A percentile compares a stretch with the other conserved stretches of the same genome.
These are phyloP conservation scores for Clonostachys rhizophaga DNA, from an alignment of 2,329 filamentous ascomycete genomes.

Conservation along the genomic window DNA sequence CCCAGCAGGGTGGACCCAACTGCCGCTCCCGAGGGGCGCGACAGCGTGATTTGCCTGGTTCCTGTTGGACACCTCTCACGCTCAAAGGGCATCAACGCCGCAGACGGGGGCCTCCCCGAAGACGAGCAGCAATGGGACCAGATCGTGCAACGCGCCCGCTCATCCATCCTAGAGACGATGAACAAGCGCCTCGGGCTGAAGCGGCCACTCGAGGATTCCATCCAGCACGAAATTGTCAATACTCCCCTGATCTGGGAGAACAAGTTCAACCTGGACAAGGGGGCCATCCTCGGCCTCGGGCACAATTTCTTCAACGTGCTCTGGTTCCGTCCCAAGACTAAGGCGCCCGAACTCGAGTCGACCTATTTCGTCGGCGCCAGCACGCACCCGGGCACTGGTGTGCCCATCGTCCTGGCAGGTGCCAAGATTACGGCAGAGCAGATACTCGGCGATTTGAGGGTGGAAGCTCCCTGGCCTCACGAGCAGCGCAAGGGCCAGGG, in stretches of 20 bases:
- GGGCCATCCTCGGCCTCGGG: constrained; percentile 66
- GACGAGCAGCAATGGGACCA: constrained; percentile 53
- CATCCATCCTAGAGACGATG: constrained; percentile 57
- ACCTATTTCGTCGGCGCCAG: constrained; percentile 72
- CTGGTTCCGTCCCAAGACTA: constrained; percentile 58
- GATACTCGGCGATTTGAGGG: constrained; percentile 25
- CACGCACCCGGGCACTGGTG: constrained; percentile 72
- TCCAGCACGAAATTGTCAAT: constrained; percentile 60
- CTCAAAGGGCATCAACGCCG: constrained; percentile 24
- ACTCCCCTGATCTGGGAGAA: constrained; percentile 60
- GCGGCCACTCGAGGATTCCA: constrained; percentile 26
- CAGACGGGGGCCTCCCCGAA: constrained; percentile 7
- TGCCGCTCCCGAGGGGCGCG: constrained; percentile 61
- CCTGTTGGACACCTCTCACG: constrained; percentile 64
- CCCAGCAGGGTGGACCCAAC: constrained; percentile 64
- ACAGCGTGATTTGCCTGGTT: constrained; percentile 65
- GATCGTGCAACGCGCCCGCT: constrained; percentile 54
- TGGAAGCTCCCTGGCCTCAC: constrained; percentile 7
- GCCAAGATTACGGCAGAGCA: constrained; percentile 52
- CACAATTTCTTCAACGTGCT: constrained; percentile 74
- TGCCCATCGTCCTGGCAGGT: constrained; percentile 68
- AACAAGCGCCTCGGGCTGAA: constrained; percentile 52
- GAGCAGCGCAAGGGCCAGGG: constrained; percentile 1
- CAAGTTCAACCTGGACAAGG: constrained; percentile 70
- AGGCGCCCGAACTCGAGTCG: constrained; percentile 39